Evolutionary conservation across 352 stramenopile species (phyloP).

Genomic region (Phytophthora foliorum): DNA sequence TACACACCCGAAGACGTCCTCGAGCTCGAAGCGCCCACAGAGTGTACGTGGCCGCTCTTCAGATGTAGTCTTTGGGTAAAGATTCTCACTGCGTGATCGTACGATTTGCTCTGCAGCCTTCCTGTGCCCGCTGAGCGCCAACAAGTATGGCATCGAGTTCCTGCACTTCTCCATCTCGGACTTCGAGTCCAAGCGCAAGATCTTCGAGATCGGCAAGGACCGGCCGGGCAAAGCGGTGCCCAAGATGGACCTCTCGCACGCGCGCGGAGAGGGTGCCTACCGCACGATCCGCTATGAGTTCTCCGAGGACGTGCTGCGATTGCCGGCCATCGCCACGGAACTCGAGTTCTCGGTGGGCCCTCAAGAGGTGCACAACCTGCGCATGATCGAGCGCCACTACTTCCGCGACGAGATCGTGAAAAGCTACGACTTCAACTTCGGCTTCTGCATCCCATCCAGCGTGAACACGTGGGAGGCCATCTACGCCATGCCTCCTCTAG

Average conservation of each 20-base stretch:
- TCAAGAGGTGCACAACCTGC: constrained; percentile 91
- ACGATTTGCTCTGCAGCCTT: constrained; percentile 69
- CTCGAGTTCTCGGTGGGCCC: constrained; percentile 95
- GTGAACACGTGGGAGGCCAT: constrained; percentile 97
- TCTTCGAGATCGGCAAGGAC: constrained; percentile 94
- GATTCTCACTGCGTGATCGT: constrained; percentile 15
- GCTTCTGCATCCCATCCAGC: constrained; percentile 96
- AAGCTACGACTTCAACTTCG: constrained; percentile 97
- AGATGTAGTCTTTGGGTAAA: background rate
- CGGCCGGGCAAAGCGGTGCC: constrained; percentile 68
- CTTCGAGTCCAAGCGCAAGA: constrained; percentile 95
- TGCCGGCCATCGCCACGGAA: constrained; percentile 91
- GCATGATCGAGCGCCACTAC: constrained; percentile 98
- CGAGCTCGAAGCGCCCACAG: constrained; percentile 79
- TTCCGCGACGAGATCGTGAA: constrained; percentile 96
- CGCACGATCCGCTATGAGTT: constrained; percentile 97
- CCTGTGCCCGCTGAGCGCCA: constrained; percentile 94
- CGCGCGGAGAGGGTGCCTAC: constrained; percentile 91
- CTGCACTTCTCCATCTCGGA: constrained; percentile 96
- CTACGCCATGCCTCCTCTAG: constrained; percentile 94
- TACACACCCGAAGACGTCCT: constrained; percentile 89
- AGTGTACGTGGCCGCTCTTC: constrained; percentile 50
- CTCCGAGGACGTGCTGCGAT: constrained; percentile 92
- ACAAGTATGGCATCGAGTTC: constrained; percentile 97
- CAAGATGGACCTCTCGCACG: constrained; percentile 89